Conservation (phyloP, 805 yeast genomes). For the Yamadazyma philogaea region DNA sequence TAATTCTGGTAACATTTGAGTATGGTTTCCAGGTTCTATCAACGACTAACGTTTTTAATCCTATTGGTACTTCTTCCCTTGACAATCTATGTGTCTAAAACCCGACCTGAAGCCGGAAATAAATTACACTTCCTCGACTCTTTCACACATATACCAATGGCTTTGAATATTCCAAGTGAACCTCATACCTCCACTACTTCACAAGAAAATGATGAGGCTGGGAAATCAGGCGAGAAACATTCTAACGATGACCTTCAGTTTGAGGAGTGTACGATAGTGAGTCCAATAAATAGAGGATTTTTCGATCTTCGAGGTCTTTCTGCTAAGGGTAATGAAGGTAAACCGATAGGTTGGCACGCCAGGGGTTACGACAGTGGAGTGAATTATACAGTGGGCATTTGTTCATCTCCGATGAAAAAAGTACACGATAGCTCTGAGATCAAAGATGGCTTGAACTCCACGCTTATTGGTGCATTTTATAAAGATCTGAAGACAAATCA, state of each 20-base stretch:
- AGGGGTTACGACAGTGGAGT: slow-evolving; percentile 65
- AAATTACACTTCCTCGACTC: slow-evolving; percentile 13
- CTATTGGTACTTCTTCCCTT: slow-evolving; percentile 4
- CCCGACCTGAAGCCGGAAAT: slow-evolving; percentile 1
- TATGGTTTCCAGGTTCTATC: slow-evolving; percentile 13
- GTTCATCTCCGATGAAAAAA: slow-evolving; percentile 46
- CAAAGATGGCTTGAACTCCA: slow-evolving; percentile 40
- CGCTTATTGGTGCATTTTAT: slow-evolving; percentile 42
- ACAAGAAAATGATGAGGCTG: not conserved
- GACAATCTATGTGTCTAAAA: slow-evolving; percentile 7
- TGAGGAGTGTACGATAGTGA: slow-evolving; percentile 39
- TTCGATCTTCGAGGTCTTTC: slow-evolving; percentile 51
- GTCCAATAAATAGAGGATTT: slow-evolving; percentile 45
- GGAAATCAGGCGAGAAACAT: not conserved
- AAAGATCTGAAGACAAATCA: slow-evolving; percentile 33
- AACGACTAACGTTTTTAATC: slow-evolving; percentile 11
- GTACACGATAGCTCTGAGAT: slow-evolving; percentile 39
- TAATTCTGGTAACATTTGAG: no score
- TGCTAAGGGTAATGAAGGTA: slow-evolving; percentile 45
- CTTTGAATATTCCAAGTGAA: not conserved
- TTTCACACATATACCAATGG: slow-evolving; percentile 10
- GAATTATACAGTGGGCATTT: slow-evolving; percentile 60
- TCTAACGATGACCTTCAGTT: slow-evolving; percentile 9
- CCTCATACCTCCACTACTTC: not conserved
- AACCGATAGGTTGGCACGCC: slow-evolving; percentile 57